These are phyloP conservation scores for Plenodomus biglobosus DNA, from an alignment of 2,329 filamentous ascomycete genomes.

Conservation along the genomic window DNA sequence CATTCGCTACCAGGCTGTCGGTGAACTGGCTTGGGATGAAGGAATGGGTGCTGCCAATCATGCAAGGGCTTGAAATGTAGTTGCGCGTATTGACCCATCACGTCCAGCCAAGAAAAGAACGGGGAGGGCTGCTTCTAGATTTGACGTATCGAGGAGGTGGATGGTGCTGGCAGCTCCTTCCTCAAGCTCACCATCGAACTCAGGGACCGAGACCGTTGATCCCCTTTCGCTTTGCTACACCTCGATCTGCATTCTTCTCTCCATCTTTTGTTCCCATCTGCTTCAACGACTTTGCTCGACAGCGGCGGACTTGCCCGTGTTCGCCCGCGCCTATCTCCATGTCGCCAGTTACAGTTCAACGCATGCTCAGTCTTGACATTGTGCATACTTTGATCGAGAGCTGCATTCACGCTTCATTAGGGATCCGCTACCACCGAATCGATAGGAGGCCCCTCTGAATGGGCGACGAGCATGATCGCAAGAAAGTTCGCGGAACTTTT, in stretches of 20 bases:
- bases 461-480: no score
- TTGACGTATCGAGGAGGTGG: conserved; percentile 1
- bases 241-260: not conserved
- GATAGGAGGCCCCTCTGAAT: no score
- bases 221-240: not conserved
- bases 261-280: not conserved
- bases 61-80: conserved; percentile 1
- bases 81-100: conserved; percentile 6
- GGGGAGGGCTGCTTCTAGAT: not conserved
- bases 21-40: conserved; percentile 21
- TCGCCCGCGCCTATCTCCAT: not conserved
- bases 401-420: no score
- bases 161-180: conserved; percentile 5
- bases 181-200: not conserved
- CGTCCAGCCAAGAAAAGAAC: conserved; percentile 1
- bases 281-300: not conserved
- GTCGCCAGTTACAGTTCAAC: not conserved
- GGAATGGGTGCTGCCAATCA: conserved; percentile 23
- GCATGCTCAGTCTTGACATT: not conserved
- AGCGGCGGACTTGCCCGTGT: not conserved
- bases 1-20: conserved; percentile 41
- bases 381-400: not conserved
- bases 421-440: no score
- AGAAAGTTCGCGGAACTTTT: no score
- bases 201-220: not conserved